These are phyloP conservation scores for Aspergillus japonicus DNA, from an alignment of 2,329 filamentous ascomycete genomes.

Conservation along the genomic window DNA sequence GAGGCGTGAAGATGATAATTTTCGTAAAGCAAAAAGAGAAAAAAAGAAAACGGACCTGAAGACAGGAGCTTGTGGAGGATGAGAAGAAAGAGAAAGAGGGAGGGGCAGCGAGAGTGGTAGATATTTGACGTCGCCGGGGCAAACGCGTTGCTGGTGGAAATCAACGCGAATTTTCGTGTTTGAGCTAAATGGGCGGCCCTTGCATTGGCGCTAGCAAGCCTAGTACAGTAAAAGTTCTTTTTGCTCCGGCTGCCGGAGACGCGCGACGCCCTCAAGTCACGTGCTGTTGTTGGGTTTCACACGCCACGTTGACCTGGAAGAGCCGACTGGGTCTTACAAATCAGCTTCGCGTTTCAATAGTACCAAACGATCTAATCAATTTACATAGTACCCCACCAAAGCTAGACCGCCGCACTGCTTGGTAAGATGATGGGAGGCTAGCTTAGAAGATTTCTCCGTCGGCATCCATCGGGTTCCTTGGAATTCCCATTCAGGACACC, in stretches of 20 bases:
- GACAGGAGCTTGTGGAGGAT: constrained; percentile 20
- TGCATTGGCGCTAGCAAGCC: constrained; percentile 5
- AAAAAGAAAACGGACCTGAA: constrained; percentile 11
- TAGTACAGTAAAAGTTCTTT: not conserved
- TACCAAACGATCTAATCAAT: no score
- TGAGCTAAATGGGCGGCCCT: constrained; percentile 29
- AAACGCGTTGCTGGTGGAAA: constrained; percentile 32
- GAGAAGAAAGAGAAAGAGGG: constrained; percentile 27
- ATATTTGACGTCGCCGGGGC: constrained; percentile 35
- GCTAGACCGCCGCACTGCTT: not conserved
- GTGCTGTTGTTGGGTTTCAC: constrained; percentile 11
- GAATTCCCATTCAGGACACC: not conserved
- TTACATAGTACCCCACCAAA: no score
- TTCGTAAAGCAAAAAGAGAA: not conserved
- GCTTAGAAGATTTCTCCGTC: not conserved
- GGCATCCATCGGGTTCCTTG: not conserved
- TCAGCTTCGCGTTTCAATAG: not conserved
- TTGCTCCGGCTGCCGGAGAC: constrained; percentile 14
- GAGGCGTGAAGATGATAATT: constrained; percentile 5
- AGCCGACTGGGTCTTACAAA: constrained; percentile 1
- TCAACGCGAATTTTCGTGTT: constrained; percentile 38
- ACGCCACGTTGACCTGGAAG: constrained; percentile 1
- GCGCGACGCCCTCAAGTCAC: constrained; percentile 22
- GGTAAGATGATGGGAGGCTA: not conserved
- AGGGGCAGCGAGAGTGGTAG: constrained; percentile 27